Conservation (phyloP, 495 filamentous ascomycete genomes). For the Penicillium argentinense region DNA sequence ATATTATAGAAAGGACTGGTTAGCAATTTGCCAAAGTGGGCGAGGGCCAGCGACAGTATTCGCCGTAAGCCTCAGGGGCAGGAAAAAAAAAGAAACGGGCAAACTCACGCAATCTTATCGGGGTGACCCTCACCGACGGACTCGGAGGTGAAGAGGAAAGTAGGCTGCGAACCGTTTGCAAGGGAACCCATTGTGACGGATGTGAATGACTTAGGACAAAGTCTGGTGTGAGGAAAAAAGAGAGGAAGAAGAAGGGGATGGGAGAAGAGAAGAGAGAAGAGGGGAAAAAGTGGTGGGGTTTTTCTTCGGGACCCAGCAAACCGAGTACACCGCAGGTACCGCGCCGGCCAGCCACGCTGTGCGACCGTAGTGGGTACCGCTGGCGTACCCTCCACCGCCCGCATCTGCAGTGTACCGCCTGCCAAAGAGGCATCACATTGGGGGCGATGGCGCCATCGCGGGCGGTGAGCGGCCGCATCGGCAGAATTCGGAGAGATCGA, state of each 20-base stretch:
- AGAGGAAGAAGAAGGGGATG: constrained; percentile 17
- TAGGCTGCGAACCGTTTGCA: constrained; percentile 61
- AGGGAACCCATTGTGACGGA: constrained; percentile 58
- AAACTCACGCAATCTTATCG: constrained; percentile 85
- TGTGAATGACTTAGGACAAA: constrained; percentile 17
- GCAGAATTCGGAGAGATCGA: not conserved
- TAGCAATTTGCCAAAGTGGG: too few relatives aligned
- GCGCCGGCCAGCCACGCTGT: not conserved
- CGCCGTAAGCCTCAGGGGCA: constrained; percentile 6
- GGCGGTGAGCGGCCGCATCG: constrained; percentile 8
- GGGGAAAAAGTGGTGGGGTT: constrained; percentile 29
- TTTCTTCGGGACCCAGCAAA: constrained; percentile 16
- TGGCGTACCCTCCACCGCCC: constrained; percentile 6
- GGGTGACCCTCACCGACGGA: constrained; percentile 97
- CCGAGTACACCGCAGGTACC: constrained; percentile 16
- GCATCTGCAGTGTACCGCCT: not conserved
- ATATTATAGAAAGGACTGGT: constrained; percentile 11
- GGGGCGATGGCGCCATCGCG: constrained; percentile 12
- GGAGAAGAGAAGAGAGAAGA: constrained; percentile 11
- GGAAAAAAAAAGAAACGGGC: constrained; percentile 8
- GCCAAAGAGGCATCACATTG: not conserved
- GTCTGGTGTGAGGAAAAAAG: constrained; percentile 16
- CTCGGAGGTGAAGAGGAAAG: constrained; percentile 99
- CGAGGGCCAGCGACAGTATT: not conserved
- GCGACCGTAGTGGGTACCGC: constrained; percentile 19